These are phyloP conservation scores for Paraconiothyrium sp. DNA, from an alignment of 2,329 filamentous ascomycete genomes.

Conservation along the genomic window DNA sequence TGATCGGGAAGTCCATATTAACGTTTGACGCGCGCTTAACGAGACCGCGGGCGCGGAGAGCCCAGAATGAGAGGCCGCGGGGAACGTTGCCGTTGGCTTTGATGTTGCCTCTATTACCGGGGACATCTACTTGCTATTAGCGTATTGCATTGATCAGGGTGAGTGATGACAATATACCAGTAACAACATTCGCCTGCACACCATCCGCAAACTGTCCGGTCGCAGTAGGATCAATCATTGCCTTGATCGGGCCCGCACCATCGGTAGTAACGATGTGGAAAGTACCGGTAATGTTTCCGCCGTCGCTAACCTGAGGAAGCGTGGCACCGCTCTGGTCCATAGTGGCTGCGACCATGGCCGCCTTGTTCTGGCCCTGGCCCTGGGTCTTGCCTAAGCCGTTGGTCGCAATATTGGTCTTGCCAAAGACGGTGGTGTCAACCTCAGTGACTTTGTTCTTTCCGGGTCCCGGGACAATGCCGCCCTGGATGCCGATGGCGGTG, in stretches of 20 bases:
- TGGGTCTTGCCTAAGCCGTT: conserved; percentile 54
- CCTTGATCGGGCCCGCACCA: conserved; percentile 69
- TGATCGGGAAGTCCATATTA: conserved; percentile 24
- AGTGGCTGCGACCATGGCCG: conserved; percentile 43
- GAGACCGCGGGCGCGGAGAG: conserved; percentile 18
- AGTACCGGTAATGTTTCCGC: conserved; percentile 66
- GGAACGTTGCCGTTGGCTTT: conserved; percentile 23
- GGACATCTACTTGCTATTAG: conserved; percentile 20
- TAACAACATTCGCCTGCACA: conserved; percentile 22
- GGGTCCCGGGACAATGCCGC: conserved; percentile 53
- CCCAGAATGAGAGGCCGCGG: conserved; percentile 15
- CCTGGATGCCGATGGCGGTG: conserved; percentile 55
- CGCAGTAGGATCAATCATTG: conserved; percentile 68
- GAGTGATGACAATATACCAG: conserved; percentile 9
- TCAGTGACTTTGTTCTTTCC: conserved; percentile 56
- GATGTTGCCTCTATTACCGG: conserved; percentile 32
- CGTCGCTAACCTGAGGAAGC: conserved; percentile 66
- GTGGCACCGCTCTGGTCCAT: conserved; percentile 62
- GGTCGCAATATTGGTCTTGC: conserved; percentile 42
- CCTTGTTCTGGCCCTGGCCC: conserved; percentile 49
- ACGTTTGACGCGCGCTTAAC: conserved; percentile 27
- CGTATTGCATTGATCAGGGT: not conserved
- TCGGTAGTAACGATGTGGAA: conserved; percentile 72
- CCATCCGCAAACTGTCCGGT: conserved; percentile 53
- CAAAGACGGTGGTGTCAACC: conserved; percentile 59